Conservation (phyloP, 208 protist species). For the Acanthamoeba lenticulata region DNA sequence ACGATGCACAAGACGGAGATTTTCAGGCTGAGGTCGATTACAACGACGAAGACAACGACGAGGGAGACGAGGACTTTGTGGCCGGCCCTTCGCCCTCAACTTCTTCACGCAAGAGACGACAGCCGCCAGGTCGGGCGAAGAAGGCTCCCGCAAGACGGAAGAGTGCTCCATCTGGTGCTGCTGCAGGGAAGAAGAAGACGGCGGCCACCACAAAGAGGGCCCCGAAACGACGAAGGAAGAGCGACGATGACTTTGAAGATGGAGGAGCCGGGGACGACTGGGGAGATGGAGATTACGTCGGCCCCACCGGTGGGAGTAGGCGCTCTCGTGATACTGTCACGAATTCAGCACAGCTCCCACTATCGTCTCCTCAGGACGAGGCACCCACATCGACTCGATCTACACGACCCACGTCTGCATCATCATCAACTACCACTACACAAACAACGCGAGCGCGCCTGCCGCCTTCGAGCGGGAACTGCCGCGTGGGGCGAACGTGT, state of each 20-base stretch:
- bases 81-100: not conserved
- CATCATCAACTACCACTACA: not conserved
- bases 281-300: not conserved
- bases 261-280: too few species aligned
- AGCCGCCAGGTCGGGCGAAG: not conserved
- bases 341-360: too few species aligned
- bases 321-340: too few species aligned
- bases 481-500: not conserved
- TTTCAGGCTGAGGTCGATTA: not conserved
- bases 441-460: not conserved
- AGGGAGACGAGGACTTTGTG: not conserved
- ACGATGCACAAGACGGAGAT: not conserved
- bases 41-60: not conserved
- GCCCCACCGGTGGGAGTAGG: too few species aligned
- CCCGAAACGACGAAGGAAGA: not conserved
- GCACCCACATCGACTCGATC: too few species aligned
- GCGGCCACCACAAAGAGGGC: not conserved
- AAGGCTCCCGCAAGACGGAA: not conserved
- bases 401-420: too few species aligned
- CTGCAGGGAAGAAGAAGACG: not conserved
- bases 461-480: not conserved
- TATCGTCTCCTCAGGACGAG: too few species aligned
- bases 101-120: not conserved
- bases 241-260: not conserved
- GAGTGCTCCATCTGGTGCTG: not conserved